These are phyloP conservation scores for Begonia loranthoides DNA, from an alignment of 306 rosid genomes.

Conservation along the genomic window DNA sequence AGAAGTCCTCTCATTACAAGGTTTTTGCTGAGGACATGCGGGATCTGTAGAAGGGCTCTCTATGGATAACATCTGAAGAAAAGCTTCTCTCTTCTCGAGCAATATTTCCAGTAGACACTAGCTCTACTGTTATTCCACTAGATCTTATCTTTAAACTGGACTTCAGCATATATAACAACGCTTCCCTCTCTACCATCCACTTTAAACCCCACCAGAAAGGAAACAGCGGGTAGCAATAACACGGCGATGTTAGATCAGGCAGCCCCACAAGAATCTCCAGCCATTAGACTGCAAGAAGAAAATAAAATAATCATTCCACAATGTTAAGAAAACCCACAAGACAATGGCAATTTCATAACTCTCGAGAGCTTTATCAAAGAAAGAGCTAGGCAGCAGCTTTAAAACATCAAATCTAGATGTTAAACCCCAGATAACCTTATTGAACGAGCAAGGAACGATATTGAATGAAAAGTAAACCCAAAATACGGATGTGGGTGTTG, in stretches of 20 bases:
- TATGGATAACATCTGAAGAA: constrained; percentile 63
- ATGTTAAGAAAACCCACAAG: constrained; percentile 13
- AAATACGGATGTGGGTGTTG: constrained; percentile 6
- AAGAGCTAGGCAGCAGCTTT: constrained; percentile 6
- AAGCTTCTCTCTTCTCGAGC: constrained; percentile 37
- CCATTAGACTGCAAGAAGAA: constrained; percentile 21
- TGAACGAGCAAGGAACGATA: constrained; percentile 20
- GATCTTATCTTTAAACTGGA: constrained; percentile 31
- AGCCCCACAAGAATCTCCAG: constrained; percentile 21
- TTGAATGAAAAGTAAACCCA: constrained; percentile 7
- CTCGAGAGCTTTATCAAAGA: constrained; percentile 10
- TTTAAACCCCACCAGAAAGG: not conserved
- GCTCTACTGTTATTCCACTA: constrained; percentile 20
- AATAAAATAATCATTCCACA: constrained; percentile 11
- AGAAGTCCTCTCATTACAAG: constrained; percentile 19
- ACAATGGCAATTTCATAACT: constrained; percentile 9
- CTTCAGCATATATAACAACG: constrained; percentile 33
- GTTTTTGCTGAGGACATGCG: constrained; percentile 20
- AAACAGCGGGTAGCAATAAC: constrained; percentile 9
- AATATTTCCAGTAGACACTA: constrained; percentile 35
- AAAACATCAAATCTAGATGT: constrained; percentile 7
- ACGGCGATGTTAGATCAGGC: constrained; percentile 11
- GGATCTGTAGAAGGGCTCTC: constrained; percentile 48
- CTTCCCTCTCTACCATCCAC: constrained; percentile 7
- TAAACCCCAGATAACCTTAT: constrained; percentile 8